Evolutionary conservation across 1,139 yeast genomes (phyloP), one percentile per base, ranked within the genome.

Genomic region (Hansenula sp.): DNA sequence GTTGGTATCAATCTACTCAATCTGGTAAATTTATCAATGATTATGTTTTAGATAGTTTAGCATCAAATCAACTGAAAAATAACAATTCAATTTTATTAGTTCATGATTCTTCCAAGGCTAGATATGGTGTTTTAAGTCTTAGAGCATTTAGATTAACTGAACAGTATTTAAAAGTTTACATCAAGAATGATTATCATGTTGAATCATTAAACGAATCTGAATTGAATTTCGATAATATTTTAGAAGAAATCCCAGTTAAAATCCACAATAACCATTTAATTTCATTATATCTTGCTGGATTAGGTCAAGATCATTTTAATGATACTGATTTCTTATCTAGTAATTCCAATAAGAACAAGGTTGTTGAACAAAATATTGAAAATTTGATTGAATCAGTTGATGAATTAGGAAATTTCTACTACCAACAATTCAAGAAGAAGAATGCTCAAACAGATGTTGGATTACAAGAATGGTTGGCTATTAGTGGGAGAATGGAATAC

Each of bases 351-450:
- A 69, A 73, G 56, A 56, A 66, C 29, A 47, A 56, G 49, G 42
- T 57, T 11, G 43, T 60, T 13, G 47, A 59, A 22, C 50, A 52
- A 14, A 72, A 73, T 53, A 75, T 83, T 48, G 95, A 86, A 59
- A 76, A 77, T 36, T 71, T 88, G 54, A 75, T 82, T 57, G 84
- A 82, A 44, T 79, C 88, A 40, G 76, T 85, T 35, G 95, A 88
- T 61, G 94, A 85, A 58, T 87, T 85, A 61, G 82, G 84, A 53
- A 85, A 82, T 65, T 82, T 83, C 70, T 85, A 85, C 68, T 82
- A 81, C 62, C 87, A 80, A 34, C 29, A 42, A 34, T 46, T 44
- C 38, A 54, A 48, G 44, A 54, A 51, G 46, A 53, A 46, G 31
- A 36, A 37, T 10, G 33, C 31, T 29, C 40, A 39, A 21, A 30